Base-by-base conservation (phyloP, 257 asterid species). In the Pogostemon cablin region DNA sequence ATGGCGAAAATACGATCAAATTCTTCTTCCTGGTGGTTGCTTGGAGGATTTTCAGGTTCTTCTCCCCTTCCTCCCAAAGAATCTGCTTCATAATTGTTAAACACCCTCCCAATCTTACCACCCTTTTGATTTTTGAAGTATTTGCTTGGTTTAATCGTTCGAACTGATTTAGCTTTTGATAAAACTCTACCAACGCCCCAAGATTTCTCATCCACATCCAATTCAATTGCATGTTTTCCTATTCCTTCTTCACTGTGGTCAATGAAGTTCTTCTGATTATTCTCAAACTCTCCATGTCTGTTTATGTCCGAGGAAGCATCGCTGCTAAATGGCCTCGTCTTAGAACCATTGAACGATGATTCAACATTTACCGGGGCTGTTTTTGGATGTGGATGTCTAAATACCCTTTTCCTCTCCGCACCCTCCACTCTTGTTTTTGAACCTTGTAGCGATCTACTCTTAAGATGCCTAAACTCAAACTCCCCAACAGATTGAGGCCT, bases 141-240 rank as follows among this genome's bases (percentile, higher is more conserved):
- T 58, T 79, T 70, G 11, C 77, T 80, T 1, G 91, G 74, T 55
- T 89, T 79, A 67, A 83, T 78, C 40, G 97, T 92, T 71, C 97
- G 84, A 69, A 90, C 98, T 2, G 97, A 92, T 78, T 84, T 92
- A 58, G 88, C 95, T 73, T 80, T 78, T 25, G 87, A 35, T 42
- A 72, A 25, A 80, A 55, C 82, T 70, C 77, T 92, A 46, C 75
- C 76, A 69, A 73, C 48, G 20, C 49, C 39, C 7, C 80, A 68
- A 3, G 93, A 70, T 75, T 83, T 84, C 65, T 39, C 69, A 41
- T 79, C 85, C 2, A 80, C 79, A 39, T 68, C 78, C 44, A 67
- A 64, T 42, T 77, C 82, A 2, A 65, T 48, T 47, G 62, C 72
- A 52, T 41, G 73, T 67, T 81, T 80, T 42, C 77, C 87, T 59